Conservation (phyloP, 768 basidiomycete species). For the Russula lepida region DNA sequence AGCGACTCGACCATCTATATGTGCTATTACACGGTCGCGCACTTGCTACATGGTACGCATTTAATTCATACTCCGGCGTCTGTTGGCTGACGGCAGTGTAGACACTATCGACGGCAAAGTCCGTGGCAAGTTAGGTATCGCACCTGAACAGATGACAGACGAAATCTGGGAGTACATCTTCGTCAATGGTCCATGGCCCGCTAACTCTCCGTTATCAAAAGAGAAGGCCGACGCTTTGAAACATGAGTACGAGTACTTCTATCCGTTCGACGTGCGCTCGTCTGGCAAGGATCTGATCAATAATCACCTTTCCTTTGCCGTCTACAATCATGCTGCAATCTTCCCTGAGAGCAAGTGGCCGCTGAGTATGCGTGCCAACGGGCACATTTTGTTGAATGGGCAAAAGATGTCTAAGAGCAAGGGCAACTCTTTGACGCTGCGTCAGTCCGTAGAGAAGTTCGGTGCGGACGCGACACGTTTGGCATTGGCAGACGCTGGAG, state of each 20-base stretch:
- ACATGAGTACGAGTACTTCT: conserved; percentile 93
- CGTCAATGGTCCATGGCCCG: conserved; percentile 68
- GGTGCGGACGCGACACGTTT: conserved; percentile 93
- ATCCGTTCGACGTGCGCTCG: conserved; percentile 95
- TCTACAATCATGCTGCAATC: conserved; percentile 93
- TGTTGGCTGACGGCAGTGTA: conserved; percentile 25
- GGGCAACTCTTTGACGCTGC: conserved; percentile 88
- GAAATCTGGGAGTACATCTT: conserved; percentile 96
- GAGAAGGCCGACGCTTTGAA: conserved; percentile 81
- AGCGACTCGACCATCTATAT: conserved; percentile 99
- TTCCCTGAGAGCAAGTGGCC: conserved; percentile 91
- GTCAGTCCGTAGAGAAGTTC: conserved; percentile 86
- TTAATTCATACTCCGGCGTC: neutral
- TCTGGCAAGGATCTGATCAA: conserved; percentile 96
- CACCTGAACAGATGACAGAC: conserved; percentile 90
- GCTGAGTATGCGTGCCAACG: conserved; percentile 85
- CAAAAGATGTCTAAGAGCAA: conserved; percentile 99
- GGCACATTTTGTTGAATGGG: conserved; percentile 94
- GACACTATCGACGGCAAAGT: conserved; percentile 70
- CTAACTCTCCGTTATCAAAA: conserved; percentile 50
- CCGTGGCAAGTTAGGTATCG: conserved; percentile 78
- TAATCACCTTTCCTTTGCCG: conserved; percentile 88
- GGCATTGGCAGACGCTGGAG: conserved; percentile 91
- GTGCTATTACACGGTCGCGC: conserved; percentile 93
- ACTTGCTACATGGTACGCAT: conserved; percentile 78